Base-by-base conservation (phyloP, 2,329 filamentous ascomycete genomes). In the Hymenoscyphus occultus region DNA sequence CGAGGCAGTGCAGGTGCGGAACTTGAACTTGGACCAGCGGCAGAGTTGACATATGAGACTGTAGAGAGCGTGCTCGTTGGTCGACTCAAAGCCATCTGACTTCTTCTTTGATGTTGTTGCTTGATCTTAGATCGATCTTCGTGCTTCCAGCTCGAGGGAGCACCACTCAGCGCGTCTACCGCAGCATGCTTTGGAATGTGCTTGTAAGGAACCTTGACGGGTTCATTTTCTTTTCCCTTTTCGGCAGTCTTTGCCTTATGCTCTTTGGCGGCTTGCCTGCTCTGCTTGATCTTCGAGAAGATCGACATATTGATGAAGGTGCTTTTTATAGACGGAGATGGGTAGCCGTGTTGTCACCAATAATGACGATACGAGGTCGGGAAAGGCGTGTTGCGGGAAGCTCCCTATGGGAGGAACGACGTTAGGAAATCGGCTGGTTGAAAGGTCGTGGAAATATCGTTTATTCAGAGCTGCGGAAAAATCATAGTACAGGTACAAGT, bases 161-260 rank as follows among this genome's bases (percentile, higher is more conserved):
- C 83, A 39, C 81, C 82, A 28, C 80, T 78, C 56, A 87, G 76
- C 56, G 86, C 84, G 74, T 89, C 86, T 13, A 79, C 73, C 57
- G 84, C 84, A 35, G 86, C 86, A 72, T 89, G 86, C 14, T 79
- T 87, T n/a, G 86, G 85, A 22, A 86, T 76, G 72, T 89, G 86
- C 61, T 78, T 82, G 75, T 89, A 88, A 13, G 82, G 79, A n/a
- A 76, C 67, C 62, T 79, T 79, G 39, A 56, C 54, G 4, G 65
- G 65, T 45, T 75, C 72, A 22, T 74, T 61, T 67, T 81, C 79
- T 54, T 76, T 80, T 48, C 80, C 76, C 70, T 82, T 80, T 69
- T 82, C 81, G 54, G 76, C 79, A 65, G 80, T 73, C 71, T 83
- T 82, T 56, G 79, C 77, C 48, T 79, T 83, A 65, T 82, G 78